Evolutionary conservation across 352 stramenopile species (phyloP).

Genomic region (Phytophthora aleatoria): DNA sequence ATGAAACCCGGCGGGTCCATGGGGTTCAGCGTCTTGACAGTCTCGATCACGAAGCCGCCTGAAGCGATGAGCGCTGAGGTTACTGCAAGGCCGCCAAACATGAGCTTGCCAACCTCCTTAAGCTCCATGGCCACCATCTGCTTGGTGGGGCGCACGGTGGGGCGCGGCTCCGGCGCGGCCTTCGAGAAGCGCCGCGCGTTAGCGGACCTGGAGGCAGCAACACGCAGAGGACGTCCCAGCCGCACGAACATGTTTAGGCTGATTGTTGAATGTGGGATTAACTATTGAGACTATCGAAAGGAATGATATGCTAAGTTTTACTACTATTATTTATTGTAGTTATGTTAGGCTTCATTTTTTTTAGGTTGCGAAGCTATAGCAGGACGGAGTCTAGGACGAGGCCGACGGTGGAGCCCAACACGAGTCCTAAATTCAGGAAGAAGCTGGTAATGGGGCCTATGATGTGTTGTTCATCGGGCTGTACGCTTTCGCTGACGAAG

Average conservation of each 20-base stretch:
- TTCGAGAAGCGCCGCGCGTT: constrained; percentile 26
- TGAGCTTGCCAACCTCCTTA: constrained; percentile 69
- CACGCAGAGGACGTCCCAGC: constrained; percentile 23
- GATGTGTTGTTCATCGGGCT: constrained; percentile 60
- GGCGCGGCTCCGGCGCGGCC: constrained; percentile 10
- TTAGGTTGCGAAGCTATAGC: constrained; percentile 18
- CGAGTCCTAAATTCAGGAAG: constrained; percentile 81
- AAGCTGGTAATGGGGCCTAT: constrained; percentile 82
- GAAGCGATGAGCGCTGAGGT: constrained; percentile 50
- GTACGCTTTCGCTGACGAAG: constrained; percentile 78
- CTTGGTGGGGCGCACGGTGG: constrained; percentile 37
- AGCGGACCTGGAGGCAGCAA: neutral
- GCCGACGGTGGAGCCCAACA: constrained; percentile 65
- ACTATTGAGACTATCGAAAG: neutral
- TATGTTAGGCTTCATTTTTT: neutral
- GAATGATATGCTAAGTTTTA: neutral
- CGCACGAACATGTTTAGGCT: constrained; percentile 24
- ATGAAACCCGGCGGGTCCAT: constrained; percentile 52
- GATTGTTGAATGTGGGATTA: constrained; percentile 4
- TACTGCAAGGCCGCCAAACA: constrained; percentile 51
- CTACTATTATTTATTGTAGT: neutral
- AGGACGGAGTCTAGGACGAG: constrained; percentile 67
- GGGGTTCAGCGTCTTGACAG: constrained; percentile 62
- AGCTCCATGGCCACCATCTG: constrained; percentile 58
- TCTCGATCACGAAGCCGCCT: constrained; percentile 74